phyloP scores from a whole-genome alignment of 176 grass and related monocot genomes.

The Bromus sterilis region DNA sequence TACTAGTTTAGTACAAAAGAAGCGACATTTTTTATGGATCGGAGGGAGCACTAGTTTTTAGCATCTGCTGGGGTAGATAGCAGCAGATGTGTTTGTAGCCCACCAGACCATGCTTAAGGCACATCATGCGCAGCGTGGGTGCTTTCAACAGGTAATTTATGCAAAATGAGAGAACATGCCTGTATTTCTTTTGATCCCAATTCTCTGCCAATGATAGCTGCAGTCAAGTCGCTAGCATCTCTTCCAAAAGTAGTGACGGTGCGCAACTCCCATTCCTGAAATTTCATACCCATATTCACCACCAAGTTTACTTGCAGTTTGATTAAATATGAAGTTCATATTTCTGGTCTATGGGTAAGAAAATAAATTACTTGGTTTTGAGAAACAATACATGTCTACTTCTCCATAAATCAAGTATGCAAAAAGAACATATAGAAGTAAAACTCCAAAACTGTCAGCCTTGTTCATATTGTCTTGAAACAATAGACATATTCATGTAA shows the following conservation, averaged over 20 bases:
- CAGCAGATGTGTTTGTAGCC: no score
- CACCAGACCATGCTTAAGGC: no score
- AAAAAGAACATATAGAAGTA: neutral
- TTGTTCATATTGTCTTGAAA: neutral
- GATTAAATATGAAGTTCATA: neutral
- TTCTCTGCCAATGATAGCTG: slow-evolving; percentile 72
- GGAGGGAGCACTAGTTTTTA: no score
- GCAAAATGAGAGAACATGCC: slow-evolving; percentile 31
- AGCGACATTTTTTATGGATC: no score
- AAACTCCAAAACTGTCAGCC: neutral
- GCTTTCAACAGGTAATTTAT: neutral
- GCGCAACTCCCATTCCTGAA: slow-evolving; percentile 73
- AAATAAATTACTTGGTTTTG: neutral
- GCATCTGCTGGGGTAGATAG: no score
- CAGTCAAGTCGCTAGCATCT: slow-evolving; percentile 68
- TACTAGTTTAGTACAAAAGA: no score
- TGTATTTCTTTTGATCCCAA: slow-evolving; percentile 79
- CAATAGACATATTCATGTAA: neutral
- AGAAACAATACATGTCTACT: neutral
- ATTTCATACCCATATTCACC: neutral
- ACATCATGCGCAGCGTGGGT: no score
- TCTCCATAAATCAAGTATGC: neutral
- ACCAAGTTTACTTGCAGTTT: neutral
- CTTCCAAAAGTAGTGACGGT: slow-evolving; percentile 67
- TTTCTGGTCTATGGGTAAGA: neutral